phyloP scores from a whole-genome alignment of 768 basidiomycete genomes.

The Flagelloscypha sp. region DNA sequence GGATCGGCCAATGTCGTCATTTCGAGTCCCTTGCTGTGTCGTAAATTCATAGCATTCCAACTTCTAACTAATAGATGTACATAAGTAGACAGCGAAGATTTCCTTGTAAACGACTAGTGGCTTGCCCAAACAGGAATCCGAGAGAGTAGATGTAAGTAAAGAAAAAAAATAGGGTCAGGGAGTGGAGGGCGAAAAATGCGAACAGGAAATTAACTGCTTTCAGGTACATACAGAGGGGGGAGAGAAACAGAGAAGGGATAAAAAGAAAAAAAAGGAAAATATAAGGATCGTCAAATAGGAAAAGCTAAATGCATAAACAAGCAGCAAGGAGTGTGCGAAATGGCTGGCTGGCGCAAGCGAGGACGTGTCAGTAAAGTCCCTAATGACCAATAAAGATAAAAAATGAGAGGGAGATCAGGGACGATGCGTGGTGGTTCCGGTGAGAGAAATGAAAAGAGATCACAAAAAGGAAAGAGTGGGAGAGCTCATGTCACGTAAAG shows the following conservation, averaged over 20 bases:
- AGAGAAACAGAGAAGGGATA: constrained; percentile 3
- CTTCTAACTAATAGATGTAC: constrained; percentile 5
- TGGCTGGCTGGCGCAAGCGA: no score
- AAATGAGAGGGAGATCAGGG: not conserved
- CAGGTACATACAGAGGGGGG: constrained; percentile 3
- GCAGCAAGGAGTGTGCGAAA: constrained; percentile 8
- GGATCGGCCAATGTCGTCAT: no score
- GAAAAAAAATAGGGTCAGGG: constrained; percentile 6
- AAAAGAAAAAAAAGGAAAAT: constrained; percentile 6
- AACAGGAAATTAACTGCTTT: constrained; percentile 7
- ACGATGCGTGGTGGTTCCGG: constrained; percentile 7
- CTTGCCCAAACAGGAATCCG: constrained; percentile 11
- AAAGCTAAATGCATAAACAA: no score
- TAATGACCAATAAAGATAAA: not conserved
- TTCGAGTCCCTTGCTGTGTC: no score
- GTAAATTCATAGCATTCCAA: no score
- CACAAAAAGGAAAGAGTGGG: not conserved
- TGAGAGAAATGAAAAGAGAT: constrained; percentile 1
- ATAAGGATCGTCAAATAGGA: no score
- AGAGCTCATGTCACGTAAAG: constrained; percentile 64
- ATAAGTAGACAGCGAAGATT: constrained; percentile 1
- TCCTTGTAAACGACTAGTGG: constrained; percentile 8
- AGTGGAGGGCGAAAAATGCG: constrained; percentile 9
- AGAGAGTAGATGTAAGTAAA: constrained; percentile 7
- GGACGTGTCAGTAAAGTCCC: constrained; percentile 7